A percentile compares a stretch with the other conserved stretches of the same genome.
phyloP scores from a whole-genome alignment of 441 rosid species.

The Daphne laureola region DNA sequence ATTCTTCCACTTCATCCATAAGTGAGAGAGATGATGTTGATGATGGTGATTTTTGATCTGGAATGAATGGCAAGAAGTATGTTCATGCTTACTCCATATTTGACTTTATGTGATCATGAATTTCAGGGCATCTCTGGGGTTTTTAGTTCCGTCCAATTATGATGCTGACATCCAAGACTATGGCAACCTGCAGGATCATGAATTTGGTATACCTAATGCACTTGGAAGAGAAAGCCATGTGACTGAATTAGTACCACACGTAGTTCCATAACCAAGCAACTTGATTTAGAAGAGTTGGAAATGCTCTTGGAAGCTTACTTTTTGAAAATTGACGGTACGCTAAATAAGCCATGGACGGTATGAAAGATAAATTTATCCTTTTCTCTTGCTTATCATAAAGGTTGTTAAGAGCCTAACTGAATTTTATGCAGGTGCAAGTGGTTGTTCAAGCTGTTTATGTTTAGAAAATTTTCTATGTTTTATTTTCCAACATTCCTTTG shows the following conservation, averaged over 20 bases:
- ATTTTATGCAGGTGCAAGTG: too few species aligned
- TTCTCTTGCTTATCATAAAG: too few species aligned
- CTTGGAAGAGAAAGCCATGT: constrained; percentile 49
- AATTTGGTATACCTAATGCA: constrained; percentile 30
- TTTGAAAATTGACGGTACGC: constrained; percentile 75
- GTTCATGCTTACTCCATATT: not conserved
- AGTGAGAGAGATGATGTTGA: constrained; percentile 42
- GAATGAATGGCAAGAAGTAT: constrained; percentile 45
- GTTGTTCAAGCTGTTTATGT: not conserved
- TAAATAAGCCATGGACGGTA: constrained; percentile 83
- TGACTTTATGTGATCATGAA: not conserved
- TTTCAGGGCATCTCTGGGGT: constrained; percentile 44
- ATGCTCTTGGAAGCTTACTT: constrained; percentile 93
- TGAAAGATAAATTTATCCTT: not conserved
- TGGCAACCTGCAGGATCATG: constrained; percentile 34
- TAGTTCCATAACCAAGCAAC: constrained; percentile 49
- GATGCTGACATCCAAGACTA: constrained; percentile 32
- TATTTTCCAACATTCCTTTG: too few species aligned
- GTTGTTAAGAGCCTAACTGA: too few species aligned
- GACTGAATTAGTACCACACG: constrained; percentile 46
- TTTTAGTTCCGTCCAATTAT: constrained; percentile 27
- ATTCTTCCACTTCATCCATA: constrained; percentile 49
- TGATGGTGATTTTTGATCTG: constrained; percentile 39
- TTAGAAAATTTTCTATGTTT: not conserved
- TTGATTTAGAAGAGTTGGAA: constrained; percentile 77